These are phyloP conservation scores for Ophiocordyceps sinensis DNA, from an alignment of 2,329 filamentous ascomycete genomes.

Conservation along the genomic window DNA sequence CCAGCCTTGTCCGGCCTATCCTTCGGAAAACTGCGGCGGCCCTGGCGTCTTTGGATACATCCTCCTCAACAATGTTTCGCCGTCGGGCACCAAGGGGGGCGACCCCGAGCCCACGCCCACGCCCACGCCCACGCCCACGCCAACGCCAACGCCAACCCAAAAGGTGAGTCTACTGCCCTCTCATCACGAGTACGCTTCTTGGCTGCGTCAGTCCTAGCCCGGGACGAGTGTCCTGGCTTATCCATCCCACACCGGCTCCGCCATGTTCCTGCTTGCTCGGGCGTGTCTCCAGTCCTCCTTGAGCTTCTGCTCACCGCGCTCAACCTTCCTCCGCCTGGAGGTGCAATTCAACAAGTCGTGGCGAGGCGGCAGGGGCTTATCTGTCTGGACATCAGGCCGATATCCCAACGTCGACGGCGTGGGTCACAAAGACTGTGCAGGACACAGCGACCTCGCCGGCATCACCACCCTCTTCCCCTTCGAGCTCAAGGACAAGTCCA, in stretches of 20 bases:
- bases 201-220: not conserved
- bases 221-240: not conserved
- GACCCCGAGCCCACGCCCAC: constrained; percentile 8
- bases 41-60: constrained; percentile 52
- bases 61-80: constrained; percentile 26
- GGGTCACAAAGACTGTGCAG: constrained; percentile 21
- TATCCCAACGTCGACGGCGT: constrained; percentile 13
- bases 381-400: constrained; percentile 12
- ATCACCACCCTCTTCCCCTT: constrained; percentile 10
- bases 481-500: constrained; percentile 8
- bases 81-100: constrained; percentile 39
- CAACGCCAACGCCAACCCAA: constrained; percentile 8
- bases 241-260: too few species aligned
- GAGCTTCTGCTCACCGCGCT: too few species aligned
- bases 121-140: constrained; percentile 9
- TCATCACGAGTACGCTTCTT: not conserved
- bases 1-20: constrained; percentile 52
- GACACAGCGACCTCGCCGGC: constrained; percentile 12
- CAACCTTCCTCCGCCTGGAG: too few species aligned
- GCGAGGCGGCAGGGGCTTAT: constrained; percentile 9
- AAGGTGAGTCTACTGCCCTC: constrained; percentile 12
- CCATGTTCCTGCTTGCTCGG: too few species aligned
- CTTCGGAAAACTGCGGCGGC: constrained; percentile 50
- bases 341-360: too few species aligned
- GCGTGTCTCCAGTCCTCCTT: too few species aligned